Evolutionary conservation across 495 filamentous ascomycete species (phyloP).

Genomic region (Lichina pygmaea): DNA sequence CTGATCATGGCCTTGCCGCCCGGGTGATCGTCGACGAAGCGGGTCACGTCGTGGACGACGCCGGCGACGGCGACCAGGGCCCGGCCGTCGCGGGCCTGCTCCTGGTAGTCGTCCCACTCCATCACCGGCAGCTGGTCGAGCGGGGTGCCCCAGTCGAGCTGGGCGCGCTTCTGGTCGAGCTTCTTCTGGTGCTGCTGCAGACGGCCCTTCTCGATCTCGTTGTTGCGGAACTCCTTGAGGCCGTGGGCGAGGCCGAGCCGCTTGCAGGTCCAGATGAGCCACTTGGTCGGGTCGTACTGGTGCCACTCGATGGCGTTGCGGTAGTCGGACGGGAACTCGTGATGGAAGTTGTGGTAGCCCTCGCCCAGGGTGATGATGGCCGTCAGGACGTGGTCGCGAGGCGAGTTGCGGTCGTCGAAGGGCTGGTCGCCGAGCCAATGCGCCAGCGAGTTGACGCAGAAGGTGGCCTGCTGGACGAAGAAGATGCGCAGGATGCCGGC

Average conservation of each 20-base stretch:
- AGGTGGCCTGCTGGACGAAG: slow-evolving; percentile 9
- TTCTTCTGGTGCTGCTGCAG: slow-evolving; percentile 4
- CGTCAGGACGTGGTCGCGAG: slow-evolving; percentile 8
- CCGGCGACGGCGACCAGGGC: slow-evolving; percentile 4
- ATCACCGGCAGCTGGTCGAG: slow-evolving; percentile 5
- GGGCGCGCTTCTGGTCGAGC: slow-evolving; percentile 4
- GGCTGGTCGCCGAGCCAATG: slow-evolving; percentile 13
- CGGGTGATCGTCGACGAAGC: slow-evolving; percentile 9
- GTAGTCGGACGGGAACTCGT: slow-evolving; percentile 12
- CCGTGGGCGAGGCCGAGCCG: slow-evolving; percentile 8
- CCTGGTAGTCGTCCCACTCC: slow-evolving; percentile 6
- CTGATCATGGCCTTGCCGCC: slow-evolving; percentile 9
- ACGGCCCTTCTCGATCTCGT: slow-evolving; percentile 8
- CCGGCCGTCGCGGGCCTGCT: slow-evolving; percentile 2
- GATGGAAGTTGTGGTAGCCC: slow-evolving; percentile 13
- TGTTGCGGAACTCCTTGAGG: slow-evolving; percentile 6
- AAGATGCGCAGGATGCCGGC: slow-evolving; percentile 7
- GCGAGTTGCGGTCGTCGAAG: slow-evolving; percentile 7
- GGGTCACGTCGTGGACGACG: slow-evolving; percentile 5
- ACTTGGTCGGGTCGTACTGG: slow-evolving; percentile 10
- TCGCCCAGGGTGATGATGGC: slow-evolving; percentile 10
- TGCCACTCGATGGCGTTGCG: slow-evolving; percentile 12
- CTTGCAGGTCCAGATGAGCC: slow-evolving; percentile 9
- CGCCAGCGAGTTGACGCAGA: slow-evolving; percentile 13
- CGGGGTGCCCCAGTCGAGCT: slow-evolving; percentile 8